These are phyloP conservation scores for Dianthus caryophyllus DNA, from an alignment of 148 eudicot genomes.

Conservation along the genomic window DNA sequence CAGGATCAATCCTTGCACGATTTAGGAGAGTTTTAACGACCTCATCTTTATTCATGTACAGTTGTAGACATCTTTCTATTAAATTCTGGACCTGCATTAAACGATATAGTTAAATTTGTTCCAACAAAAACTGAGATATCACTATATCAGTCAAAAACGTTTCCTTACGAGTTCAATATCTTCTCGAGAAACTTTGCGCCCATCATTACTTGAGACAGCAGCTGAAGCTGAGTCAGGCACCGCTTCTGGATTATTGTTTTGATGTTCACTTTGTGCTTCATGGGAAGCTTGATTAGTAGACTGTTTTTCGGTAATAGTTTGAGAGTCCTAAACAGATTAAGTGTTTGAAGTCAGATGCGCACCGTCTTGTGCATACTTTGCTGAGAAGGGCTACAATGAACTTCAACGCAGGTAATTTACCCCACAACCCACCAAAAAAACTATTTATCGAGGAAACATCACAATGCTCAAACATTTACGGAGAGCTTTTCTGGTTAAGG, in stretches of 20 bases:
- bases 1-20: constrained; percentile 95
- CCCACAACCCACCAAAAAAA: background rate
- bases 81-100: constrained; percentile 80
- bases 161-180: constrained; percentile 93
- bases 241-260: constrained; percentile 52
- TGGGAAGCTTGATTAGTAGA: constrained; percentile 55
- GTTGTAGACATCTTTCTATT: constrained; percentile 83
- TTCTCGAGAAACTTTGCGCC: constrained; percentile 86
- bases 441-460: background rate
- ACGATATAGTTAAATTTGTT: constrained; percentile 11
- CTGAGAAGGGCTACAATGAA: background rate
- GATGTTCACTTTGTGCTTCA: constrained; percentile 69
- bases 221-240: constrained; percentile 81
- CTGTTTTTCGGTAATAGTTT: constrained; percentile 57
- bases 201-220: constrained; percentile 80
- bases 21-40: constrained; percentile 85
- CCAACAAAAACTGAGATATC: background rate
- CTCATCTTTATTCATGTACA: constrained; percentile 92
- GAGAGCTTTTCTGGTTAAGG: too few relatives aligned
- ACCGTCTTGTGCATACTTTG: background rate
- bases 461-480: background rate
- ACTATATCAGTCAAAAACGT: background rate
- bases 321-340: constrained; percentile 43
- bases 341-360: background rate
- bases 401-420: background rate